Evolutionary conservation across 306 rosid species (phyloP).

Genomic region (Senna tora): DNA sequence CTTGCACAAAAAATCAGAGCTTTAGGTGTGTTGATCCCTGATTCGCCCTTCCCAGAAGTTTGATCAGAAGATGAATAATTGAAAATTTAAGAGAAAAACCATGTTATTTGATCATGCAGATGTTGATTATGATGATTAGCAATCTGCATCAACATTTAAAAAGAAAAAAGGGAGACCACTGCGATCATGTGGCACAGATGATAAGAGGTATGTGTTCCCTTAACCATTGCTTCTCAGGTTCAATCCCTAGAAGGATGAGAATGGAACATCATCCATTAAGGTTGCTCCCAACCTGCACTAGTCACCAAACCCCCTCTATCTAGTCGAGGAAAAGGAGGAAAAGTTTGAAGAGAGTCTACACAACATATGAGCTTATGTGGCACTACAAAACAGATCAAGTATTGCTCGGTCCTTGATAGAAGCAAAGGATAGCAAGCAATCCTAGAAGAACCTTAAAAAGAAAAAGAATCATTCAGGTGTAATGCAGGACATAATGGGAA

Average conservation of each 20-base stretch:
- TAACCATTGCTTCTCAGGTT: too few species aligned
- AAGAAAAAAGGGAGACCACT: background rate
- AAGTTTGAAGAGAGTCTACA: background rate
- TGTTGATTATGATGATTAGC: background rate
- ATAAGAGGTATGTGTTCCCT: too few species aligned
- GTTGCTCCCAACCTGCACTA: too few species aligned
- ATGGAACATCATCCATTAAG: too few species aligned
- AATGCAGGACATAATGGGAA: background rate
- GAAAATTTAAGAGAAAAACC: background rate
- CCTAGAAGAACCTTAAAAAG: background rate
- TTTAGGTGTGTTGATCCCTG: too few species aligned
- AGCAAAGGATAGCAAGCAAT: background rate
- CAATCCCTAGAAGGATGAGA: too few species aligned
- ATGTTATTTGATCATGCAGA: background rate
- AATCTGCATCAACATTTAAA: background rate
- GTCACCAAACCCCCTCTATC: too few species aligned
- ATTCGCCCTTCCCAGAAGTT: too few species aligned
- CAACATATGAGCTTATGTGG: too few species aligned
- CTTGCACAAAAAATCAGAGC: background rate
- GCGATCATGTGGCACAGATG: too few species aligned
- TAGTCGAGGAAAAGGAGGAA: background rate
- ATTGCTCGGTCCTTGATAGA: background rate
- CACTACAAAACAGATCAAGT: background rate
- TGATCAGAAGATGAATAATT: too few species aligned
- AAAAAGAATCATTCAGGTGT: background rate